Evolutionary conservation across 345 rosid genomes (phyloP), one percentile per base, ranked within the genome.

Genomic region (Gossypioides kirkii): DNA sequence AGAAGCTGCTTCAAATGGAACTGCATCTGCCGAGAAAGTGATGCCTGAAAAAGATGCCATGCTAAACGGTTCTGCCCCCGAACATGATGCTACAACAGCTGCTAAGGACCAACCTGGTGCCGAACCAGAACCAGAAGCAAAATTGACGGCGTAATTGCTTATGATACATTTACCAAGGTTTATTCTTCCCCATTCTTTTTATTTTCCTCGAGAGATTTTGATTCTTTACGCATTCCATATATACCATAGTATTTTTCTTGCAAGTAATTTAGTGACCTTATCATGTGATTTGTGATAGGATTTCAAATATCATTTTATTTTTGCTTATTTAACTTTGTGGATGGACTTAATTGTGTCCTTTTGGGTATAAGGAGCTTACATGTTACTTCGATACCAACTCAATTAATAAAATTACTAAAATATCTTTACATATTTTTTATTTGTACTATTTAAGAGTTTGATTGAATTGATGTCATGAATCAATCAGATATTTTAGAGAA

Each of bases 121-220:
- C 13, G 84, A 80, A 80, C 54, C 76, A 17, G 84, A 80, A 80
- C 62, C 82, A 0, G 84, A 73, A 70, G 26, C 86, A 36, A 79
- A 78, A 41, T 43, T 83, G 36, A n/a, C 78, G 52, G 85, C 85
- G 8, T 85, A 68, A 79, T 55, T 45, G 47, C 22, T 20, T 64
- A 38, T 61, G 9, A 55, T 45, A 59, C 74, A 38, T 53, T 32
- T 62, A 45, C 42, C 3, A 46, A 10, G 63, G 64, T 45, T 32
- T n/a, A 42, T 5, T 74, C 25, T 5, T 25, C 72, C 80, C 73
- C 20, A 16, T 81, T 77, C 60, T 63, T 75, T 74, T 52, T 42
- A 54, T 58, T 54, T 65, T 46, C 71, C 26, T 22, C 71, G 10
- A 50, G 13, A 50, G 55, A 38, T 69, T 70, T 59, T 53, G 23